phyloP scores from a whole-genome alignment of 1,139 yeast genomes.

The Pichia kudriavzevii region DNA sequence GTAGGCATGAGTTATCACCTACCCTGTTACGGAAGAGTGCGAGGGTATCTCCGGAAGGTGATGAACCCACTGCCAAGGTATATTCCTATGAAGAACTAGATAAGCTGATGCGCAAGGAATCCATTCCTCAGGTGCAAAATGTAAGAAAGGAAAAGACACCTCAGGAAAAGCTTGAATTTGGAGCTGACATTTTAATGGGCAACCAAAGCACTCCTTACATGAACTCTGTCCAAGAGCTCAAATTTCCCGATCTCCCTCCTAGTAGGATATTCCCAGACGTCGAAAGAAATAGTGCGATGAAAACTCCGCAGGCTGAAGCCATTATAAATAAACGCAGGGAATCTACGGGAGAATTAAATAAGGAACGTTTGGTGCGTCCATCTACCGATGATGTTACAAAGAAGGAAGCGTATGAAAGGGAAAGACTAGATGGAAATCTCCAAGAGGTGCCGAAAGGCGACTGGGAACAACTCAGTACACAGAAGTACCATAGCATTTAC shows the following conservation, averaged over 20 bases:
- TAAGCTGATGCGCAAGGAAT: background rate
- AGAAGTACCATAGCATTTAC: slow-evolving; percentile 10
- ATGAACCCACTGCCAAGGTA: background rate
- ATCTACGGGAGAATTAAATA: background rate
- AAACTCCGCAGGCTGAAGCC: too few relatives aligned
- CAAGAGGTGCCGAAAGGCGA: background rate
- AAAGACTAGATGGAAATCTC: too few relatives aligned
- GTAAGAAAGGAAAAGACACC: background rate
- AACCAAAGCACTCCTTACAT: slow-evolving; percentile 23
- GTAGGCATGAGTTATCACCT: too few relatives aligned
- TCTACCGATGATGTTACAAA: background rate
- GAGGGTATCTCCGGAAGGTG: slow-evolving; percentile 1
- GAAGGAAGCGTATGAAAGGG: background rate
- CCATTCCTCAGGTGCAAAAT: background rate
- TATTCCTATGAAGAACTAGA: slow-evolving; percentile 2
- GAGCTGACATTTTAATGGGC: slow-evolving; percentile 9
- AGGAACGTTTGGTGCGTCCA: background rate
- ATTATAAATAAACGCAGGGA: too few relatives aligned
- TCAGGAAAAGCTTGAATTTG: slow-evolving; percentile 3
- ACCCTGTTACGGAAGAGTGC: slow-evolving; percentile 12
- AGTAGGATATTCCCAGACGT: too few relatives aligned
- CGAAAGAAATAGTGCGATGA: too few relatives aligned
- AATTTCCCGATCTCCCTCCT: background rate
- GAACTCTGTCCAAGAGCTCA: background rate
- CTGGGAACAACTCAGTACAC: slow-evolving; percentile 17